Evolutionary conservation across 139 green algal genomes (phyloP), one percentile per base, ranked within the genome.

Genomic region (Chlorella sp.): DNA sequence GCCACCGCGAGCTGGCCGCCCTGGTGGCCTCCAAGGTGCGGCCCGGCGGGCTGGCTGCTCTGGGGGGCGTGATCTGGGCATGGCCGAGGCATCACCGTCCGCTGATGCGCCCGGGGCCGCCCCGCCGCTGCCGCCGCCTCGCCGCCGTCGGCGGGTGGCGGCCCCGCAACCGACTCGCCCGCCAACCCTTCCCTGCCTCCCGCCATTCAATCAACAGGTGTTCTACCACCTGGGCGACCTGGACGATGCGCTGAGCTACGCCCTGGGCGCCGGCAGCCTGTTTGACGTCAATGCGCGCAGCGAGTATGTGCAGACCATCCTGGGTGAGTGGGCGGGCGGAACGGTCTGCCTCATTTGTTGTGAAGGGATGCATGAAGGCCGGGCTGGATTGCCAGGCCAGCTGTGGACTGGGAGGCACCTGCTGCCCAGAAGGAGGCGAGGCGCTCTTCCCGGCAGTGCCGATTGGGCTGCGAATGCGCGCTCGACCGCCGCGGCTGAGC

Each of bases 161-260:
- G 28, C 63, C 2, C 70, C 36, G 36, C 38, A 21, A 32, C 70
- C 38, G 38, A 55, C 36, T 57, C 4, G 39, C 38, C 4, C 30
- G 36, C 26, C 17, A 2, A 21, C 51, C 51, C 12, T 20, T 9
- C 51, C 51, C 12, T 15, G 2, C 51, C 13, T 2, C 51, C 51
- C 21, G 51, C 51, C 56, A 28, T 12, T 15, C 65, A 68, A n/a
- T 11, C 13, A 4, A 47, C 95, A 99, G 97, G 97, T 99, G 20
- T 99, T 99, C 79, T 99, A 99, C 87, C 95, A 99, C 86, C 92
- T 99, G 25, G 96, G 96, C 12, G 98, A 99, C 88, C 91, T 99
- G 21, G 92, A 98, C 72, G 97, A 99, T 78, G 96, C 97, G 4
- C 89, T 99, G 11, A 95, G 87, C 5, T 99, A 99, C 85, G 97